Evolutionary conservation across 1,284 basidiomycete genomes (phyloP), one percentile per base, ranked within the genome.

Genomic region (Gastroboletus turbinatus): DNA sequence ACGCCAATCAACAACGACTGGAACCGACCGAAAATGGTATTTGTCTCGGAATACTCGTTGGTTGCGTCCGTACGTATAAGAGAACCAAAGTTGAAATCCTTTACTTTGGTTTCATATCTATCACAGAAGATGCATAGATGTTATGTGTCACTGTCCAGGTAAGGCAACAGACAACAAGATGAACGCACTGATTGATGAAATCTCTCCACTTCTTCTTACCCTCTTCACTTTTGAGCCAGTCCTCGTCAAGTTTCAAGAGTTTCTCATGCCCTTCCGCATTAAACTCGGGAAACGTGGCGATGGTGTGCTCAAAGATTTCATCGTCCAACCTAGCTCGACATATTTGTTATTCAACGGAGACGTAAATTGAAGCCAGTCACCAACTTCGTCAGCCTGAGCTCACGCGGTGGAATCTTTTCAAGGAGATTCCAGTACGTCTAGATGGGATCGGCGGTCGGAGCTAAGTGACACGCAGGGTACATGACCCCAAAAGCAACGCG

Each of bases 11-110:
- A 46, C 10, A 19, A 48, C 16, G 32, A 30, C 44, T 36, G 30
- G 53, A 30, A 56, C 56, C 68, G 62, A 91, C 96, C 94, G 68
- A 99, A 96, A 59, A 98, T 96, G 14, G 94, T 93, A 78, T 98
- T 99, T 51, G 79, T 84, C 78, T 99, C 91, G 11, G 85, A 87
- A 75, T 99, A 99, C 69, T 96, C 93, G 59, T 85, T 82, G 48
- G 78, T 79, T 36, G 88, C 82, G 69, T 97, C 85, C 52, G 84
- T 88, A 50, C 97, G 86, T 64, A 99, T 90, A 63, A 99, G 79
- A 3, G 94, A 98, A 32, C 97, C 97, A 76, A 98, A 98, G 81
- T 98, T 99, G 78, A 91, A 94, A 67, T 99, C 96, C 69, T 93
- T 89, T 54, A 97, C 78, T 67, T 87, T 88, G 60, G 90, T 87